These are phyloP conservation scores for Chaetoceros tenuissimus DNA, from an alignment of 108 stramenopile genomes.

Conservation along the genomic window DNA sequence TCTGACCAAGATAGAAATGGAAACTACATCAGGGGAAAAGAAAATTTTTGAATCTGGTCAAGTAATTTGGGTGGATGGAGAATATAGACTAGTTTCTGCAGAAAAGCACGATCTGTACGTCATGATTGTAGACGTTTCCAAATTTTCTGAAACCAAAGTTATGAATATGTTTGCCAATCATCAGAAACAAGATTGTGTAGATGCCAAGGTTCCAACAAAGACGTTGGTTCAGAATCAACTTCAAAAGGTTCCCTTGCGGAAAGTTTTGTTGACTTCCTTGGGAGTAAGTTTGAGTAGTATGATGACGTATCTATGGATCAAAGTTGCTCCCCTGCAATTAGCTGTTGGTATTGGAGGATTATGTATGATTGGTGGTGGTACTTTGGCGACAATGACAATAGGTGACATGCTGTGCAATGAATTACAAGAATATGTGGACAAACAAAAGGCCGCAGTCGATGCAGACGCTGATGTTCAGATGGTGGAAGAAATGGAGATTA, in stretches of 20 bases:
- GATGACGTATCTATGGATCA: conserved; percentile 30
- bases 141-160: not conserved
- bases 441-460: too few species aligned
- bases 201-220: not conserved
- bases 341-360: conserved; percentile 44
- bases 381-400: conserved; percentile 13
- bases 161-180: not conserved
- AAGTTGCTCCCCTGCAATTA: conserved; percentile 39
- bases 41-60: not conserved
- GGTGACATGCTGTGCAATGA: conserved; percentile 1
- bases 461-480: too few species aligned
- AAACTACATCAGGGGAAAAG: not conserved
- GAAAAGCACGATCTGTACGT: not conserved
- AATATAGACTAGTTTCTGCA: not conserved
- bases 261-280: conserved; percentile 11
- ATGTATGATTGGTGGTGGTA: conserved; percentile 34
- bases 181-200: not conserved
- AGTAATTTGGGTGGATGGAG: not conserved
- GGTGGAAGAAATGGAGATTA: too few species aligned
- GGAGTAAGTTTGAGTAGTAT: conserved; percentile 26
- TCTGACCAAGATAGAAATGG: not conserved
- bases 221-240: not conserved
- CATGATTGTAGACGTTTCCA: not conserved
- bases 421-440: not conserved
- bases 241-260: not conserved